Evolutionary conservation across 139 green algal genomes (phyloP), one percentile per base, ranked within the genome.

Genomic region (Dunaliella sp.): DNA sequence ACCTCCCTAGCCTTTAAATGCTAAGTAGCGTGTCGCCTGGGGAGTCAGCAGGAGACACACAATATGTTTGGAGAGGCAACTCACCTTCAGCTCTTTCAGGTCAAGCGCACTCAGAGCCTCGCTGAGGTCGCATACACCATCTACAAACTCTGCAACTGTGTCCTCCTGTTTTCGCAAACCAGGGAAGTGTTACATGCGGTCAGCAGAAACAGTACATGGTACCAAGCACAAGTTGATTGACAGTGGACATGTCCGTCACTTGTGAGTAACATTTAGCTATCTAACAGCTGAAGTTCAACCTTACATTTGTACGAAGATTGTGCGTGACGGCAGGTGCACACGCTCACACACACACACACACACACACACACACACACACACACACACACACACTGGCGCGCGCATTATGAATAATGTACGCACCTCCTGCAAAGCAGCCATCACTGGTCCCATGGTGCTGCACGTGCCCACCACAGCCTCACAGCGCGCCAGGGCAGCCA

Each of bases 111-210:
- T 1, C 2, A 85, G 57, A 1, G 38, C 86, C 24, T 32, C 32
- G 25, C 26, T 38, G 24, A 73, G 31, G 12, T 78, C 33, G 0
- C 72, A 25, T 35, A 59, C 65, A n/a, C 38, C 80, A 31, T 89
- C 38, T 0, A 85, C 59, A 24, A 89, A 65, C 0, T 48, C 36
- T 2, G 59, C 36, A 25, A 83, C 0, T 0, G 84, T 28, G 0
- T 34, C 3, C 2, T 73, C 82, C 24, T 85, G 59, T 25, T 81
- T 83, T 24, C 86, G 75, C 37, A 88, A 75, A 0, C 74, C 81
- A 31, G 83, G 35, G 24, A 88, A 58, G 0, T 81, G 86, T 2
- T 81, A 81, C 33, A 77, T 75, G 24, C 32, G n/a, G 26, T n/a
- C n/a, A n/a, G n/a, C n/a, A n/a, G n/a, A n/a, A n/a, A n/a, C n/a